A percentile compares a stretch with the other conserved stretches of the same genome.
These are phyloP conservation scores for Colletotrichum endophyticum DNA, from an alignment of 2,329 filamentous ascomycete genomes.

Conservation along the genomic window DNA sequence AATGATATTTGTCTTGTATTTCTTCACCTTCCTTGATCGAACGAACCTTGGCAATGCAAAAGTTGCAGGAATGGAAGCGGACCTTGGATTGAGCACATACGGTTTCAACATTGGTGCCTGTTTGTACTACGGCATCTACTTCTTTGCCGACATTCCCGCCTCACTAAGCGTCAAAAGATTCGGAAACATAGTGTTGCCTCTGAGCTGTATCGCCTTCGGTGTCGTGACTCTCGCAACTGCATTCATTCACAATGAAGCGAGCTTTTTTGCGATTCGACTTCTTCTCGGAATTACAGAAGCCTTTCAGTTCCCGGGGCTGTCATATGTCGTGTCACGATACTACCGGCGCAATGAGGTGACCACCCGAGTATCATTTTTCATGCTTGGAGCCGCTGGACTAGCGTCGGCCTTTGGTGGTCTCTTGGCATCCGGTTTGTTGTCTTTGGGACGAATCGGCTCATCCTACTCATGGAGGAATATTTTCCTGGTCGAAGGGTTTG, in stretches of 20 bases:
- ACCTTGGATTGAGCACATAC: conserved; percentile 45
- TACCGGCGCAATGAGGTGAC: conserved; percentile 65
- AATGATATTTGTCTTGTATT: conserved; percentile 61
- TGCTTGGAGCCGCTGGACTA: conserved; percentile 66
- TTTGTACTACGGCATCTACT: conserved; percentile 25
- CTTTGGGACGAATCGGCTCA: conserved; percentile 25
- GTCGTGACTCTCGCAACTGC: conserved; percentile 63
- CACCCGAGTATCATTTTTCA: conserved; percentile 66
- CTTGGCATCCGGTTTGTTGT: conserved; percentile 48
- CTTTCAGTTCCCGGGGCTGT: conserved; percentile 70
- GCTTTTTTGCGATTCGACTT: conserved; percentile 61
- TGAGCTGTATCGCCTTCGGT: conserved; percentile 56
- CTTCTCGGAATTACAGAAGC: conserved; percentile 67
- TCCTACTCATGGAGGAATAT: conserved; percentile 68
- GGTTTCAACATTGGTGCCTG: conserved; percentile 24
- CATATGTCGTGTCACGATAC: conserved; percentile 69
- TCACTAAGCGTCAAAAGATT: conserved; percentile 24
- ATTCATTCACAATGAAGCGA: conserved; percentile 57
- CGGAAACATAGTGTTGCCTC: conserved; percentile 23
- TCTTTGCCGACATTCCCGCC: conserved; percentile 24
- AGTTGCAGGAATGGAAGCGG: conserved; percentile 38
- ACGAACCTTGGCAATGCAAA: conserved; percentile 55
- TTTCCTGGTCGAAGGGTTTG: conserved; percentile 24
- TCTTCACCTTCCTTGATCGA: conserved; percentile 60
- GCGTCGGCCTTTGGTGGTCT: conserved; percentile 73